Base-by-base conservation (phyloP, 2,329 filamentous ascomycete species). In the Fusarium robinianum region DNA sequence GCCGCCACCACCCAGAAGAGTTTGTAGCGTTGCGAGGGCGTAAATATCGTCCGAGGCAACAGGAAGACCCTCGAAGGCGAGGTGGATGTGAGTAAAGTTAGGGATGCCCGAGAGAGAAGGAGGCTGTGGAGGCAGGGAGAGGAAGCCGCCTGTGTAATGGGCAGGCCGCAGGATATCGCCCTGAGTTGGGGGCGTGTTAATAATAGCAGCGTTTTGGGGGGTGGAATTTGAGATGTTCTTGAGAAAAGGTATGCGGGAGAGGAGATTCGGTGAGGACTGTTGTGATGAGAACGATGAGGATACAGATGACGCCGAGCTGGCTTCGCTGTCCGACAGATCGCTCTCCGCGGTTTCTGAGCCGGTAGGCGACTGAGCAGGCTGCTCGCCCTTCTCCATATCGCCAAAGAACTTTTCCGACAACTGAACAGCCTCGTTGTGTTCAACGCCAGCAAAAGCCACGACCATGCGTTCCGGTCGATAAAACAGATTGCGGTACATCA, bases 31-130 rank as follows among this genome's bases (percentile, higher is more conserved):
- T 6, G 94, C 94, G 30, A 97, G 84, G 12, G 94, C 91, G 72
- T 97, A 99, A 62, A 99, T 96, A 66, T 97, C 92, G 9, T 89
- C 84, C 3, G 88, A 92, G 15, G 82, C 84, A 63, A 99, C 94
- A 38, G 92, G 90, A 2, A 96, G 81, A 17, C 90, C 91, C 74
- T 99, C 94, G 61, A 99, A 97, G 45, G 90, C 91, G 56, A 99
- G 80, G 73, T 97, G 90, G 60, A 99, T 91, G 70, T 99, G 88
- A 14, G 89, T 95, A 58, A 96, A 84, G 41, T 84, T 81, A 19
- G 89, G 90, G 5, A 52, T 48, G 44, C 88, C 76, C 63, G 85
- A 84, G 17, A 90, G 88, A 0, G 89, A 88, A 1, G 87, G 85
- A 3, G 90, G 88, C 33, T 94, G 86, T 0, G 84, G 78, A 2